Evolutionary conservation across 768 basidiomycete genomes (phyloP), one percentile per base, ranked within the genome.

Genomic region (Lactarius tabidus): DNA sequence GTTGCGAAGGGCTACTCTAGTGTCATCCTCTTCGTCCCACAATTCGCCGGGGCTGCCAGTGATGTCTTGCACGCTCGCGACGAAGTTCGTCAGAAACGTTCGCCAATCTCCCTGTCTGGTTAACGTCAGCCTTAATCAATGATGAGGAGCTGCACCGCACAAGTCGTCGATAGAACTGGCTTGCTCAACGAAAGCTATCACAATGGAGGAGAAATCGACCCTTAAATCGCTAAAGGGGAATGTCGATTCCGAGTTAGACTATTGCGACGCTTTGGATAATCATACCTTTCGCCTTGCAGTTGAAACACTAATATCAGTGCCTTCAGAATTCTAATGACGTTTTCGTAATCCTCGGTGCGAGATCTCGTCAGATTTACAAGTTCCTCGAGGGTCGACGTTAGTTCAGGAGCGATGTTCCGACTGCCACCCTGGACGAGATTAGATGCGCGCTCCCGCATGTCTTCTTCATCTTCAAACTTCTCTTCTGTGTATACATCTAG

Each of bases 381-480:
- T 52, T 90, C 87, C 38, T 86, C 82, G 38, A 91, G 71, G 2
- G 81, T 81, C 2, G 77, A 72, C 59, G 83, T 84, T 0, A 84
- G 82, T 35, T 87, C 87, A 2, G 82, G 82, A 5, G 71, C 70
- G 3, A 63, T 71, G 14, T 65, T 60, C 4, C 71, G 56, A 38
- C 67, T 74, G 23, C 66, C 70, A 56, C 73, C 68, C 59, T 67
- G 68, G 48, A 80, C 73, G 39, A 75, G 72, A 60, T 69, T 76
- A n/a, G 74, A 80, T 41, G 84, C 79, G 39, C 85, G 82, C 67
- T 94, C 87, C 43, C 86, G 85, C 75, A 91, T 81, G 57, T 95
- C 91, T 71, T 90, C 87, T 73, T 92, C 90, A 72, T 97, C 94
- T 70, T 95, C 93, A 53, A 88, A 90, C 70, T 92, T 91, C 74